Conservation (phyloP, 768 basidiomycete genomes). For the Xerocomellus dryophilus region DNA sequence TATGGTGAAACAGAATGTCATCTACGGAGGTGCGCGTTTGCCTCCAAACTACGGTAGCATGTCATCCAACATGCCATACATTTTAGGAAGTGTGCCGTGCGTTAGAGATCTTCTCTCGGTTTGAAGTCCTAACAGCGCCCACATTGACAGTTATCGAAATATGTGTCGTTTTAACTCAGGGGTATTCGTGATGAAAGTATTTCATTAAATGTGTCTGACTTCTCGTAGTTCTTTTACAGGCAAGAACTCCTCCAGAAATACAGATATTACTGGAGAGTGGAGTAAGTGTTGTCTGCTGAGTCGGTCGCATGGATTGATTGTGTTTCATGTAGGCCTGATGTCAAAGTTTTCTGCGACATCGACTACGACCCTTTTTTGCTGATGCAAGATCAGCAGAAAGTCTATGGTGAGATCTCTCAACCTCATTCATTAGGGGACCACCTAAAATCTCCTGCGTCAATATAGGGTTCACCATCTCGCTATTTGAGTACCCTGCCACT, state of each 20-base stretch:
- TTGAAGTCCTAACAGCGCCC: conserved; percentile 6
- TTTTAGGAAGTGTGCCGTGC: conserved; percentile 68
- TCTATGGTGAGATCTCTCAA: conserved; percentile 56
- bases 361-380: conserved; percentile 76
- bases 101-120: conserved; percentile 27
- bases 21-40: conserved; percentile 54
- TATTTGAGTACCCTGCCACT: conserved; percentile 76
- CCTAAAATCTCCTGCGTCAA: conserved; percentile 20
- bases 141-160: conserved; percentile 67
- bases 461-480: conserved; percentile 72
- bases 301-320: conserved; percentile 7
- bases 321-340: conserved; percentile 52
- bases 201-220: not conserved
- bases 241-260: conserved; percentile 74
- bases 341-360: conserved; percentile 80
- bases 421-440: conserved; percentile 7
- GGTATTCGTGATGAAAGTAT: conserved; percentile 35
- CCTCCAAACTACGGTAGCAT: conserved; percentile 1
- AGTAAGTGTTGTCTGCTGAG: conserved; percentile 46
- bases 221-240: conserved; percentile 70
- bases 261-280: conserved; percentile 89
- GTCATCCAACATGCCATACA: not conserved
- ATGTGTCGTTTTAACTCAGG: conserved; percentile 97
- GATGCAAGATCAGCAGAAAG: conserved; percentile 77
- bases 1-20: conserved; percentile 62